Evolutionary conservation across 2,329 filamentous ascomycete genomes (phyloP).

Genomic region (Thelonectria blattea): DNA sequence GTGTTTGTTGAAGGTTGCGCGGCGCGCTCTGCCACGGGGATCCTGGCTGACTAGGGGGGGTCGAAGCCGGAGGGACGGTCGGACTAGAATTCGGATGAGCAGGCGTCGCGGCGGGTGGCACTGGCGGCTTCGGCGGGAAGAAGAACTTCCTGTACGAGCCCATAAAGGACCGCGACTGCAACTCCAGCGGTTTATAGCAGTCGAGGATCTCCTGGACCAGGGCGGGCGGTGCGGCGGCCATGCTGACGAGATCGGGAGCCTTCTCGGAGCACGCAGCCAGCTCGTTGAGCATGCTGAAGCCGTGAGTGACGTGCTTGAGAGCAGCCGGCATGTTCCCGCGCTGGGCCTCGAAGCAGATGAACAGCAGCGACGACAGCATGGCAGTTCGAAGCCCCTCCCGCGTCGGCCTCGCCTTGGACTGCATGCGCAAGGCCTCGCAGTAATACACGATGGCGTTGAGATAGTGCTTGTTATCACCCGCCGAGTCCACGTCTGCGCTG

Average conservation of each 20-base stretch:
- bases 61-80: slow-evolving; percentile 21
- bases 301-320: slow-evolving; percentile 49
- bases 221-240: slow-evolving; percentile 45
- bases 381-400: slow-evolving; percentile 48
- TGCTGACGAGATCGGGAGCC: slow-evolving; percentile 45
- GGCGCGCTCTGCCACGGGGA: slow-evolving; percentile 32
- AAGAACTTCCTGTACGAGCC: slow-evolving; percentile 47
- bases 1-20: slow-evolving; percentile 7
- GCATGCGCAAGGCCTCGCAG: slow-evolving; percentile 49
- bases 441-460: slow-evolving; percentile 50
- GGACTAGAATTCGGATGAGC: slow-evolving; percentile 19
- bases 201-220: slow-evolving; percentile 48
- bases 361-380: slow-evolving; percentile 47
- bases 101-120: slow-evolving; percentile 5
- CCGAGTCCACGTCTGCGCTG: slow-evolving; percentile 29
- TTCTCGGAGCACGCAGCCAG: slow-evolving; percentile 45
- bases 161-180: slow-evolving; percentile 49
- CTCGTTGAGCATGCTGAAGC: slow-evolving; percentile 50
- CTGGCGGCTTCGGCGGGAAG: slow-evolving; percentile 34
- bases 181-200: slow-evolving; percentile 47
- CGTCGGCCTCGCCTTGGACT: slow-evolving; percentile 45
- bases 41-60: slow-evolving; percentile 37
- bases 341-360: slow-evolving; percentile 50
- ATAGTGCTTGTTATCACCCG: slow-evolving; percentile 45
- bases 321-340: slow-evolving; percentile 48